These are phyloP conservation scores for Phylloporus scabripes DNA, from an alignment of 768 basidiomycete genomes.

Conservation along the genomic window DNA sequence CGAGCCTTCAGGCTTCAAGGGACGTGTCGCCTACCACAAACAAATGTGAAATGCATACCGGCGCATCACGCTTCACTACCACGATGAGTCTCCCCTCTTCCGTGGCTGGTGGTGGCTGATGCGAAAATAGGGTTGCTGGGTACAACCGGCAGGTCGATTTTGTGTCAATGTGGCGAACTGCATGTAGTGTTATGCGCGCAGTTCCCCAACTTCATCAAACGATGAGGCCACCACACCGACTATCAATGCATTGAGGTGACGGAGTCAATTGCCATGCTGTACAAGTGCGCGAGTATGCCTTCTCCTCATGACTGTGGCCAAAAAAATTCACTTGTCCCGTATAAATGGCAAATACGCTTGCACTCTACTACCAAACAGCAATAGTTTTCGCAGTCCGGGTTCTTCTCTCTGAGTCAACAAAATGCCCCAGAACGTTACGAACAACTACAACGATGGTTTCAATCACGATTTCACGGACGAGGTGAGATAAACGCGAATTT, in stretches of 20 bases:
- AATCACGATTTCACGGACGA: constrained; percentile 30
- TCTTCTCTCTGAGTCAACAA: neutral
- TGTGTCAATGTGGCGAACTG: constrained; percentile 8
- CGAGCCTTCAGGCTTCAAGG: no score
- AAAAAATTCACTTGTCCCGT: neutral
- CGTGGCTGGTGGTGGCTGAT: neutral
- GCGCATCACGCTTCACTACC: neutral
- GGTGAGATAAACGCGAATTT: constrained; percentile 7
- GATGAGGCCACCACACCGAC: constrained; percentile 4
- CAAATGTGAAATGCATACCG: neutral
- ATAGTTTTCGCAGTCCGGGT: neutral
- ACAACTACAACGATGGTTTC: constrained; percentile 16
- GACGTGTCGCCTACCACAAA: neutral
- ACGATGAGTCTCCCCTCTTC: neutral
- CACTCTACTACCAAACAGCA: neutral
- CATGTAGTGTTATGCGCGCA: neutral
- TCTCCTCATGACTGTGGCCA: neutral
- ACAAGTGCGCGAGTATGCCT: neutral
- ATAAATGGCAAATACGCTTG: constrained; percentile 15
- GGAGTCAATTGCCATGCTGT: constrained; percentile 23
- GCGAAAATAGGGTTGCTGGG: neutral
- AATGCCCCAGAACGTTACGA: constrained; percentile 20
- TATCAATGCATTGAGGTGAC: constrained; percentile 10
- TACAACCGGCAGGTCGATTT: neutral
- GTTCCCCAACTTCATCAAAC: neutral